phyloP scores from a whole-genome alignment of 2,329 filamentous ascomycete species.

The Penicillium sp. region DNA sequence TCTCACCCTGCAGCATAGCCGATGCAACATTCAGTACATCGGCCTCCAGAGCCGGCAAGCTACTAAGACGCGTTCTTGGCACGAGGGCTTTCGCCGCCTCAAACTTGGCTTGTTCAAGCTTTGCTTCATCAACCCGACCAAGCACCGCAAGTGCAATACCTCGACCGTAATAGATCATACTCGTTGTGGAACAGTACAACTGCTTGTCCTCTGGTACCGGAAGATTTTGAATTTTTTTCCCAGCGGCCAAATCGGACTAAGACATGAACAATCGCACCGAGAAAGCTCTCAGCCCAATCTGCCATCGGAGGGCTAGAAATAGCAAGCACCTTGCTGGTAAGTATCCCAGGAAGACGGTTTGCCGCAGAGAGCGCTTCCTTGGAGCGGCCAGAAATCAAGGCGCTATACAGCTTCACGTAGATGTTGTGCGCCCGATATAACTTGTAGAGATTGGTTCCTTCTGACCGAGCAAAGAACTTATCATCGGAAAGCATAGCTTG shows the following conservation, averaged over 20 bases:
- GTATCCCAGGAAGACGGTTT: background rate
- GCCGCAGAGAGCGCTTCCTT: background rate
- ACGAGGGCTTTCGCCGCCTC: background rate
- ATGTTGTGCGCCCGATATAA: background rate
- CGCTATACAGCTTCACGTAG: background rate
- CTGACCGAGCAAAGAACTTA: background rate
- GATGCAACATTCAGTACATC: slow-evolving; percentile 36
- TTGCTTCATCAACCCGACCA: background rate
- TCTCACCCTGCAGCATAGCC: slow-evolving; percentile 69
- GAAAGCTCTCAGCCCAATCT: background rate
- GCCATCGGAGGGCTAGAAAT: background rate
- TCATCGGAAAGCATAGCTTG: background rate
- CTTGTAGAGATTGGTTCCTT: background rate
- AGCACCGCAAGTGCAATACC: background rate
- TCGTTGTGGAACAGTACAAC: background rate
- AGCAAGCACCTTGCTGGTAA: background rate
- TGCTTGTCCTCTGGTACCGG: background rate
- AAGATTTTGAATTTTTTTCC: background rate
- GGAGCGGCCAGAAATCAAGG: background rate
- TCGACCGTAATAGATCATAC: background rate
- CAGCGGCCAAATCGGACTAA: background rate
- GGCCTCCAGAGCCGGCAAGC: background rate
- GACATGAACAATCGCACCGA: background rate
- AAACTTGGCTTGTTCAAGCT: background rate
- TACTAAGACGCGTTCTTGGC: background rate